Conservation (phyloP, 1,284 basidiomycete species). For the Melanopsichium pennsylvanicum region DNA sequence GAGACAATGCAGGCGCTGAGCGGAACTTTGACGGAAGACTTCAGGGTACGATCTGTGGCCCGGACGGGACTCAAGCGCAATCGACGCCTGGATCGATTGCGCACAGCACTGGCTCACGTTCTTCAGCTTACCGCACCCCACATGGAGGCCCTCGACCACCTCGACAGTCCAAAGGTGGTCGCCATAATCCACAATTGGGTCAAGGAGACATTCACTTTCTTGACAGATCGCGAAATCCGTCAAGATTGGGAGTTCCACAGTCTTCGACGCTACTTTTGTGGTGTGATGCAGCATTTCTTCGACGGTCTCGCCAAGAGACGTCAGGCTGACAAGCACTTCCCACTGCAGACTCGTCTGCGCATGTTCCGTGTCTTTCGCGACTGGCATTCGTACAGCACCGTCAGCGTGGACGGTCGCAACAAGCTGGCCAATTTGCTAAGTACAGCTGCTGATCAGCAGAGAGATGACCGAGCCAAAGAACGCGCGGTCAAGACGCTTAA, state of each 20-base stretch:
- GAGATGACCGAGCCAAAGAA: slow-evolving; percentile 67
- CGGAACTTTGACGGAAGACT: slow-evolving; percentile 82
- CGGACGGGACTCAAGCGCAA: slow-evolving; percentile 67
- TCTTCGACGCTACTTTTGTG: slow-evolving; percentile 87
- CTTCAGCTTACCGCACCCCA: slow-evolving; percentile 84
- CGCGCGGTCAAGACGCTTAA: slow-evolving; percentile 68
- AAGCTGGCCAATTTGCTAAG: slow-evolving; percentile 79
- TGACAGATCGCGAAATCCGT: slow-evolving; percentile 76
- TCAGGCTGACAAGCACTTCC: slow-evolving; percentile 79
- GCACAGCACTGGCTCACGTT: slow-evolving; percentile 87
- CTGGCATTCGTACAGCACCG: slow-evolving; percentile 87
- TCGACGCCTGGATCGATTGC: slow-evolving; percentile 80
- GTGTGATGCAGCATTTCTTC: slow-evolving; percentile 84
- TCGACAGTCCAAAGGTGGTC: slow-evolving; percentile 75
- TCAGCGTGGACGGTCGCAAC: slow-evolving; percentile 78
- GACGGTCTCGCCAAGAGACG: slow-evolving; percentile 77
- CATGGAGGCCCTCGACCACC: slow-evolving; percentile 76
- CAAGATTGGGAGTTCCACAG: slow-evolving; percentile 82
- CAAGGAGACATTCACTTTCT: slow-evolving; percentile 79
- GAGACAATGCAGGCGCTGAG: slow-evolving; percentile 83
- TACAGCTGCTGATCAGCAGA: slow-evolving; percentile 71
- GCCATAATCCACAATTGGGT: slow-evolving; percentile 85
- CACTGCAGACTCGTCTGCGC: slow-evolving; percentile 77
- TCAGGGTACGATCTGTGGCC: slow-evolving; percentile 67
- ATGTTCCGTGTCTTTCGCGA: slow-evolving; percentile 88